A percentile compares a stretch with the other conserved stretches of the same genome.
phyloP scores from a whole-genome alignment of 305 asterid genomes.

The Fraxinus paxiana region DNA sequence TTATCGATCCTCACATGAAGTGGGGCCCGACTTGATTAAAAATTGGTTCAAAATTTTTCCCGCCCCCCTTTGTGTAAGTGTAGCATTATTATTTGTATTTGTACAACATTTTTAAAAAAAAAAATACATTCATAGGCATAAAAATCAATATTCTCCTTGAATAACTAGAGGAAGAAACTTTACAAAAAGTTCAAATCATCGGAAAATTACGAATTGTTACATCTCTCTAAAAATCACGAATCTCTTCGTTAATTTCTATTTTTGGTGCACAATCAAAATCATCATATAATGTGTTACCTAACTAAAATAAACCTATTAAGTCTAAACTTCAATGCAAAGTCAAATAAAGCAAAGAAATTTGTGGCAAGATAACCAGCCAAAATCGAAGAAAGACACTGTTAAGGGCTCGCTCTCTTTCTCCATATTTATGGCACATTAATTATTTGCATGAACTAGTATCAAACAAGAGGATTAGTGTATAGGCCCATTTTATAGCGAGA shows the following conservation, averaged over 20 bases:
- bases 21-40: too few relatives aligned
- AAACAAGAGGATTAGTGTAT: background rate
- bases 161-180: background rate
- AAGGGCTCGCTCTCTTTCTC: background rate
- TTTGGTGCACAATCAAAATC: background rate
- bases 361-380: background rate
- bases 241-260: background rate
- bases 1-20: too few relatives aligned
- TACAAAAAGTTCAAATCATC: background rate
- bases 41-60: too few relatives aligned
- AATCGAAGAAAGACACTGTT: background rate
- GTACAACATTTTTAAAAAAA: background rate
- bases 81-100: too few relatives aligned
- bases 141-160: background rate
- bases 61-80: too few relatives aligned
- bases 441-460: background rate
- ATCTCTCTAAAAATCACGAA: background rate
- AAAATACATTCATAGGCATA: background rate
- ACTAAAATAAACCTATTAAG: background rate
- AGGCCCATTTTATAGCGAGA: background rate
- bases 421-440: constrained; percentile 14
- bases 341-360: background rate
- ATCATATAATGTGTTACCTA: background rate
- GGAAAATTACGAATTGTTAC: background rate
- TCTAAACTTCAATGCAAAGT: background rate